Evolutionary conservation across 352 stramenopile genomes (phyloP), one percentile per base, ranked within the genome.

Genomic region (Salisapilia sapeloensis): DNA sequence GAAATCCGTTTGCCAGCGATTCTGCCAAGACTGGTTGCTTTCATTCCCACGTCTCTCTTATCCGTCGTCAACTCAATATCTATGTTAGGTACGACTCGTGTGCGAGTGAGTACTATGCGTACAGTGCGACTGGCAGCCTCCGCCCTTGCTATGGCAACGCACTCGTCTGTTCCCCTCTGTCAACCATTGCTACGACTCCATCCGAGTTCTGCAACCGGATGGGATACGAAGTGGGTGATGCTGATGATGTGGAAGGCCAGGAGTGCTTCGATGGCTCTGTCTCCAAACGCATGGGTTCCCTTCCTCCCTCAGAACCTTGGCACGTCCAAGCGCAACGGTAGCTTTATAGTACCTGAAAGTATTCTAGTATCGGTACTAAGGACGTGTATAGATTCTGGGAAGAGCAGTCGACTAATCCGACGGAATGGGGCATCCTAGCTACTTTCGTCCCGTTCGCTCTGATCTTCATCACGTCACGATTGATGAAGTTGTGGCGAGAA

Each of bases 181-280:
- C 59, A 6, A 30, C 35, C 4, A 86, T 89, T 32, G 60, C 58
- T 22, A 23, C 45, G 5, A 59, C 48, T 12, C 67, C 70, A 3
- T 50, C 40, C 15, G 62, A 75, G 30, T 86, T 89, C 24, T 89
- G 74, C 44, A 37, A 49, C 12, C 56, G 74, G 33, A 89, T 89
- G 74, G 74, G 74, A 10, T 85, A 76, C 46, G 66, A 81, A 15
- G 70, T 83, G 22, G 74, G 66, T 24, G 59, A 42, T 14, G 46
- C 67, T 14, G 48, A 65, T 24, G 74, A 89, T 30, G 50, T 44
- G 5, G 74, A 89, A 35, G 74, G 71, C 5, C 45, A 63, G 24
- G 69, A 84, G 20, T 89, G 74, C 57, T 89, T 89, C 20, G 74
- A 89, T 29, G 70, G 74, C 24, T 86, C 70, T 3, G 64, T 89